Evolutionary conservation across 1,284 basidiomycete genomes (phyloP).

Genomic region (Ustilago xerochloae): DNA sequence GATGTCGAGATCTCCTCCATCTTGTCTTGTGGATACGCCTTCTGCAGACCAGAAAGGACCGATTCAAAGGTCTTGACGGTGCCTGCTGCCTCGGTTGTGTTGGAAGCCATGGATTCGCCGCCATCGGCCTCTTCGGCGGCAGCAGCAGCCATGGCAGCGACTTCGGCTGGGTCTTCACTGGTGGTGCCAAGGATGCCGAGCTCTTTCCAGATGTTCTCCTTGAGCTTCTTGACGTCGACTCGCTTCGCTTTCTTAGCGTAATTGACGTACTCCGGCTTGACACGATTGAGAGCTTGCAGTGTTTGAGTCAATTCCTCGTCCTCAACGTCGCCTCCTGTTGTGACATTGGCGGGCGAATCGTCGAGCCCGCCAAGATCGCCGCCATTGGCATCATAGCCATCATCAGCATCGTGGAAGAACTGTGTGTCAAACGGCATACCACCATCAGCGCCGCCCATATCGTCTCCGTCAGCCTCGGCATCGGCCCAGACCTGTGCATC

Average conservation of each 20-base stretch:
- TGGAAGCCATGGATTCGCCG: constrained; percentile 27
- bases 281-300: constrained; percentile 79
- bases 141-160: constrained; percentile 20
- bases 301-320: constrained; percentile 87
- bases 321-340: constrained; percentile 70
- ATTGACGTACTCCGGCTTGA: constrained; percentile 88
- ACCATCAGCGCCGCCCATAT: constrained; percentile 28
- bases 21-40: constrained; percentile 87
- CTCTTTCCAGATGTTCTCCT: constrained; percentile 97
- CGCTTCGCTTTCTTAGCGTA: constrained; percentile 96
- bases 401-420: constrained; percentile 93
- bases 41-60: constrained; percentile 84
- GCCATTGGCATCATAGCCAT: constrained; percentile 70
- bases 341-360: constrained; percentile 57
- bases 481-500: constrained; percentile 96
- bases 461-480: constrained; percentile 73
- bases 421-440: constrained; percentile 86
- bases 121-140: constrained; percentile 20
- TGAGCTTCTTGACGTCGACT: constrained; percentile 94
- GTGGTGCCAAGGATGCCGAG: constrained; percentile 70
- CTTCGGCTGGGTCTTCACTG: constrained; percentile 14
- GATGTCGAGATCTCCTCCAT: constrained; percentile 98
- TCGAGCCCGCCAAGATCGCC: constrained; percentile 35
- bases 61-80: constrained; percentile 74
- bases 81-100: constrained; percentile 5